Conservation (phyloP, 2,329 filamentous ascomycete genomes). For the Westerdykella ornata region DNA sequence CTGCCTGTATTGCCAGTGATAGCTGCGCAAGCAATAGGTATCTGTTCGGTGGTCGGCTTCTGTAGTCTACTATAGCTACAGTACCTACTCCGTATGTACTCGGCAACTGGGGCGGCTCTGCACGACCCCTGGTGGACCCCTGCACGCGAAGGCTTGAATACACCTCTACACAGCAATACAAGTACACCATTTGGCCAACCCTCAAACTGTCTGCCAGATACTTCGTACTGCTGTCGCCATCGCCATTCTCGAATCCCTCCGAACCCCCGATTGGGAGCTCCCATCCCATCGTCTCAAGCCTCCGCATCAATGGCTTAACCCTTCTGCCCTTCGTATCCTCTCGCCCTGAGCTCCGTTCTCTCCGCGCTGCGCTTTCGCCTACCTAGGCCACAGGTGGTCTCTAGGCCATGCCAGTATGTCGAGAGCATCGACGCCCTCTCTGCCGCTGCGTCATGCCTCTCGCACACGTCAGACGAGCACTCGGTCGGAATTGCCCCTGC, state of each 20-base stretch:
- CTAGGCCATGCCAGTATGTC: constrained; percentile 55
- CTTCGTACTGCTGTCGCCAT: too few species aligned
- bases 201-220: too few species aligned
- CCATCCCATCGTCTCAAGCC: not conserved
- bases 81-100: too few species aligned
- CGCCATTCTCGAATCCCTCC: too few species aligned
- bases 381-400: constrained; percentile 24
- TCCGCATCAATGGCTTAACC: not conserved
- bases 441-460: constrained; percentile 52
- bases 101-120: too few species aligned
- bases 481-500: constrained; percentile 25
- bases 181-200: too few species aligned
- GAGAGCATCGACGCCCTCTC: constrained; percentile 52
- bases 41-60: too few species aligned
- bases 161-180: not conserved
- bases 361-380: not conserved
- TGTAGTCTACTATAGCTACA: too few species aligned
- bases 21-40: too few species aligned
- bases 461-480: constrained; percentile 22
- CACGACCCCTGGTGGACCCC: not conserved
- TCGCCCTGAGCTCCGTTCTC: not conserved
- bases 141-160: not conserved
- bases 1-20: too few species aligned
- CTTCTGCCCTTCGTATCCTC: not conserved
- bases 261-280: too few species aligned